phyloP scores from a whole-genome alignment of 2,329 filamentous ascomycete genomes.

The Cladosporium colombiae region DNA sequence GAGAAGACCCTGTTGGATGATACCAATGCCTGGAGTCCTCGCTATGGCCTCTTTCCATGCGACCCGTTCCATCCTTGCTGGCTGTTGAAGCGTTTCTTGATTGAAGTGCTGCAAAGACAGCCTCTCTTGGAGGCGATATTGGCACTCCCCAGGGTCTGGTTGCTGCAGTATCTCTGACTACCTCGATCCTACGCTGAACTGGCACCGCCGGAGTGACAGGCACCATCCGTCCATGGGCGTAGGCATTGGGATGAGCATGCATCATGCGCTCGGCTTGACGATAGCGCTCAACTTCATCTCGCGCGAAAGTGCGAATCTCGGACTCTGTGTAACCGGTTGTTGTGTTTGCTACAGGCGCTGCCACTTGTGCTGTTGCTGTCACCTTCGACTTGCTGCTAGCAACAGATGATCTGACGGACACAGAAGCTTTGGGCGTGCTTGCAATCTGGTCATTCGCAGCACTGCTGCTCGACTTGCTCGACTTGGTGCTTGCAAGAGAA shows the following conservation, averaged over 20 bases:
- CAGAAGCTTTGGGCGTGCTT: not conserved
- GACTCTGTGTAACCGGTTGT: slow-evolving; percentile 16
- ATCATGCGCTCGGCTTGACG: slow-evolving; percentile 38
- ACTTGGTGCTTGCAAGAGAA: not conserved
- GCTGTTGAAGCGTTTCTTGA: not conserved
- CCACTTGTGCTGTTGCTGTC: slow-evolving; percentile 2
- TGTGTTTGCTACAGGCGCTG: not conserved
- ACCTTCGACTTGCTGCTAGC: slow-evolving; percentile 5
- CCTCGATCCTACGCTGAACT: slow-evolving; percentile 30
- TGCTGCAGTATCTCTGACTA: slow-evolving; percentile 24
- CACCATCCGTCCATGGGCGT: slow-evolving; percentile 35
- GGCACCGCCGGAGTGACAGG: slow-evolving; percentile 26
- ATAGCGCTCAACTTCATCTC: slow-evolving; percentile 38
- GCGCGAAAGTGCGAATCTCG: slow-evolving; percentile 36
- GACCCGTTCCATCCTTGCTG: not conserved
- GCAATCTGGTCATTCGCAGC: not conserved
- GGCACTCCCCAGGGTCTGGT: slow-evolving; percentile 22
- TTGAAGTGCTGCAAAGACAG: not conserved
- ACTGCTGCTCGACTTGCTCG: not conserved
- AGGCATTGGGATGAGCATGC: slow-evolving; percentile 33
- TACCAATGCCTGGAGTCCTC: slow-evolving; percentile 9
- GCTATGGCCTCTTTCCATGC: not conserved
- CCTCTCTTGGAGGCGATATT: not conserved
- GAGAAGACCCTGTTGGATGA: not conserved
- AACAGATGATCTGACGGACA: not conserved